Conservation (phyloP, 352 stramenopile species). For the Globisporangium paroecandrum region DNA sequence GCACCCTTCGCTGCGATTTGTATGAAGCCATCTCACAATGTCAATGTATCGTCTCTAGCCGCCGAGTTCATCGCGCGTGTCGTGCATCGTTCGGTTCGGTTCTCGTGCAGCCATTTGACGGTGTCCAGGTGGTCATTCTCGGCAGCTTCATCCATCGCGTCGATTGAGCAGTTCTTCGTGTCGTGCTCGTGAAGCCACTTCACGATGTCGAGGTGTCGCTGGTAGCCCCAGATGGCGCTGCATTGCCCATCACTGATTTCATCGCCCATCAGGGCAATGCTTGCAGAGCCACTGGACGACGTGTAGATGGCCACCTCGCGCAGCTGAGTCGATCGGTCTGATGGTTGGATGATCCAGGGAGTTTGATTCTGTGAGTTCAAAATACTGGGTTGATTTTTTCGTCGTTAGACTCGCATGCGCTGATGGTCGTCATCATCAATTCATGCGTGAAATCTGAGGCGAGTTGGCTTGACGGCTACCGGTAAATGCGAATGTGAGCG, state of each 20-base stretch:
- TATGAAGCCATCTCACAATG: background rate
- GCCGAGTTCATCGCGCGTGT: background rate
- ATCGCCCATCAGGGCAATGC: background rate
- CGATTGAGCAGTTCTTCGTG: background rate
- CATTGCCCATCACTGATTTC: background rate
- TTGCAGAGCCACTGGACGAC: background rate
- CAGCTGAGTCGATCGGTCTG: background rate
- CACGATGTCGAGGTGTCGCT: background rate
- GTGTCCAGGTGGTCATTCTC: background rate
- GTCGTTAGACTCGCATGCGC: too few relatives aligned
- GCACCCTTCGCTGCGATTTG: background rate
- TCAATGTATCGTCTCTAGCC: background rate
- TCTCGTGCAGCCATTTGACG: constrained; percentile 1
- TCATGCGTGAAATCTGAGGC: too few relatives aligned
- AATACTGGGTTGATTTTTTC: too few relatives aligned
- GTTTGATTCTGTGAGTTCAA: too few relatives aligned
- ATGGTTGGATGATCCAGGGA: too few relatives aligned
- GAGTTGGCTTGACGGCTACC: too few relatives aligned
- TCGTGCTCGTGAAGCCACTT: background rate
- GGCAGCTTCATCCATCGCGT: background rate
- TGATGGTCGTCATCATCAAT: too few relatives aligned
- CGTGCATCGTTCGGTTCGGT: background rate
- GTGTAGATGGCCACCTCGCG: background rate
- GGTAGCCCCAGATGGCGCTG: background rate
- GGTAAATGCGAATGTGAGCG: too few relatives aligned